Evolutionary conservation across 140 eudicot genomes (phyloP).

Genomic region (Stevia rebaudiana): DNA sequence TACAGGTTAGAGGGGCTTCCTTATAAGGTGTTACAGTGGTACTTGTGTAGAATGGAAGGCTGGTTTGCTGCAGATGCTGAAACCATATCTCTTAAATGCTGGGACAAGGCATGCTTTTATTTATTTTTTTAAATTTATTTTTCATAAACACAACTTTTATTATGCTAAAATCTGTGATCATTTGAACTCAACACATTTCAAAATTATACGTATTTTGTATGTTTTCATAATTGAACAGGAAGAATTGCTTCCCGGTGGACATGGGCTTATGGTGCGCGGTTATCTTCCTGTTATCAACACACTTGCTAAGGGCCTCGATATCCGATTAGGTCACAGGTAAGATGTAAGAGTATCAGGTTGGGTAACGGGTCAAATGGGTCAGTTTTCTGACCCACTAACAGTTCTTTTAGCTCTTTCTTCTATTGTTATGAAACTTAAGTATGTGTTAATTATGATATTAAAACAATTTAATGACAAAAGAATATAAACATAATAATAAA

Average conservation of each 20-base stretch:
- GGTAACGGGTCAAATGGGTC: background rate
- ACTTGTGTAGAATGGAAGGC: constrained; percentile 99
- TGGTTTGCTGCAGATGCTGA: constrained; percentile 99
- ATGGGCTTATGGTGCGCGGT: constrained; percentile 99
- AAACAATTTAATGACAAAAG: background rate
- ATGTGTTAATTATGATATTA: background rate
- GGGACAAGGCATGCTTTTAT: constrained; percentile 72
- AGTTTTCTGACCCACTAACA: background rate
- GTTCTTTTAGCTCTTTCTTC: background rate
- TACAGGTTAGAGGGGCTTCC: constrained; percentile 85
- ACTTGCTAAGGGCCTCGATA: constrained; percentile 96
- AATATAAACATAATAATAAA: background rate
- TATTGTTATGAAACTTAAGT: background rate
- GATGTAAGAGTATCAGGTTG: background rate
- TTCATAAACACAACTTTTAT: constrained; percentile 2
- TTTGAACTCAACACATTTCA: background rate
- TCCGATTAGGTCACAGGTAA: constrained; percentile 83
- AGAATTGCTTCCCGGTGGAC: constrained; percentile 97
- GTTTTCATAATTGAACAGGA: constrained; percentile 43
- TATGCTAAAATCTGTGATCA: background rate
- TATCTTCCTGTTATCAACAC: constrained; percentile 87
- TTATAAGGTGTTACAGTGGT: constrained; percentile 97
- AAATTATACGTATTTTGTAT: constrained; percentile 3
- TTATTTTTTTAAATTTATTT: background rate
- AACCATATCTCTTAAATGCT: constrained; percentile 78